phyloP scores from a whole-genome alignment of 2,329 filamentous ascomycete species.

The Ploettnerulaceae sp. region DNA sequence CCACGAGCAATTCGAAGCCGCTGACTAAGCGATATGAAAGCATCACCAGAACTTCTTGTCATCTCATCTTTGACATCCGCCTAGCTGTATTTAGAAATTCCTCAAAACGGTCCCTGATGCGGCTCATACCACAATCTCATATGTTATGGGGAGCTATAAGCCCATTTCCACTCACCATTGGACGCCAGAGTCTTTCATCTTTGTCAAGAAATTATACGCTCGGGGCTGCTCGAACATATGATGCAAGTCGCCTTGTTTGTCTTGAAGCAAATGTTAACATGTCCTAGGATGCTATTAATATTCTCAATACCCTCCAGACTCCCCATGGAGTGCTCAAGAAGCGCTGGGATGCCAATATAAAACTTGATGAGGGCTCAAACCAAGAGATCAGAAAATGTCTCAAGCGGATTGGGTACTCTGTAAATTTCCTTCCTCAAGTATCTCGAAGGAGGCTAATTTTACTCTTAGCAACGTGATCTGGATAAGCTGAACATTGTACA shows the following conservation, averaged over 20 bases:
- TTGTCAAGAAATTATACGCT: slow-evolving; percentile 2
- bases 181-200: background rate
- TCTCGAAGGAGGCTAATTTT: background rate
- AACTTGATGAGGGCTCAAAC: slow-evolving; percentile 65
- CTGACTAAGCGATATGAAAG: too few relatives aligned
- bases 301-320: slow-evolving; percentile 86
- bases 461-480: slow-evolving; percentile 35
- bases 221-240: slow-evolving; percentile 17
- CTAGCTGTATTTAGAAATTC: too few relatives aligned
- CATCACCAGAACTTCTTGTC: too few relatives aligned
- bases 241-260: slow-evolving; percentile 9
- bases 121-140: background rate
- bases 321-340: slow-evolving; percentile 78
- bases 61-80: too few relatives aligned
- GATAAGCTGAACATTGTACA: slow-evolving; percentile 62
- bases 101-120: too few relatives aligned
- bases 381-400: slow-evolving; percentile 78
- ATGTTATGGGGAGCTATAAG: background rate
- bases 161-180: background rate
- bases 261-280: background rate
- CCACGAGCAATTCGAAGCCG: too few relatives aligned
- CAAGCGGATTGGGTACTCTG: slow-evolving; percentile 69
- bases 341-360: slow-evolving; percentile 67
- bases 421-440: slow-evolving; percentile 22
- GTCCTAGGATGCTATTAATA: slow-evolving; percentile 71